Conservation (phyloP, 768 basidiomycete species). For the Russula earlei region DNA sequence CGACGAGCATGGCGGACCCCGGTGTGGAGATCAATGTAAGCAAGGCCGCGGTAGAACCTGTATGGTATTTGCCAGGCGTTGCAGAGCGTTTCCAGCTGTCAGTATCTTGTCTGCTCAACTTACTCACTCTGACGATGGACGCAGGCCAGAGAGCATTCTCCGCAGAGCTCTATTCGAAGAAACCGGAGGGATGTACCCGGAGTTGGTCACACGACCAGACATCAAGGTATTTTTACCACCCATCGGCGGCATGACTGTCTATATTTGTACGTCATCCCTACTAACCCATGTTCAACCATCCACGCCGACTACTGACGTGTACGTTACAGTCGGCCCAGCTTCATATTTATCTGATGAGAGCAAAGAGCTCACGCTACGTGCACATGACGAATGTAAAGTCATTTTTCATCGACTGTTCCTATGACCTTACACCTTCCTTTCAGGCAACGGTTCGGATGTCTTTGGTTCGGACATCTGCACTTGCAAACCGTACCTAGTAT, state of each 20-base stretch:
- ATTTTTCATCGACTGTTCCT: neutral
- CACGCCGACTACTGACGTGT: neutral
- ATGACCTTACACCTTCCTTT: neutral
- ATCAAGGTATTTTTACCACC: slow-evolving; percentile 95
- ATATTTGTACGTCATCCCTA: slow-evolving; percentile 56
- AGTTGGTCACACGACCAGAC: slow-evolving; percentile 89
- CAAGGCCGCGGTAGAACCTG: slow-evolving; percentile 94
- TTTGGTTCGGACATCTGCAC: slow-evolving; percentile 92
- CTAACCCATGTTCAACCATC: neutral
- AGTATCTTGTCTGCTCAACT: slow-evolving; percentile 24
- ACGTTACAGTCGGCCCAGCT: slow-evolving; percentile 63
- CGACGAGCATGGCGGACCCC: slow-evolving; percentile 43
- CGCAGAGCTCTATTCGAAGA: slow-evolving; percentile 94
- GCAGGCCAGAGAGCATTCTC: slow-evolving; percentile 71
- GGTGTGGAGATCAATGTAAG: slow-evolving; percentile 84
- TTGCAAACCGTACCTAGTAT: slow-evolving; percentile 87
- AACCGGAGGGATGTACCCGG: slow-evolving; percentile 93
- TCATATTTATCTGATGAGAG: slow-evolving; percentile 63
- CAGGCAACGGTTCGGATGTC: slow-evolving; percentile 90
- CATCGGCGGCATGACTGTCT: slow-evolving; percentile 84
- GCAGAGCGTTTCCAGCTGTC: slow-evolving; percentile 92
- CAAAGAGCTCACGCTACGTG: slow-evolving; percentile 78
- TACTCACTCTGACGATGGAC: neutral
- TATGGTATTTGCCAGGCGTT: slow-evolving; percentile 91
- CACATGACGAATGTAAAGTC: slow-evolving; percentile 85